Percentiles rank a stretch among this genome's conserved stretches.
Conservation (phyloP, 2,329 filamentous ascomycete genomes). For the Aspergillus melleus region DNA sequence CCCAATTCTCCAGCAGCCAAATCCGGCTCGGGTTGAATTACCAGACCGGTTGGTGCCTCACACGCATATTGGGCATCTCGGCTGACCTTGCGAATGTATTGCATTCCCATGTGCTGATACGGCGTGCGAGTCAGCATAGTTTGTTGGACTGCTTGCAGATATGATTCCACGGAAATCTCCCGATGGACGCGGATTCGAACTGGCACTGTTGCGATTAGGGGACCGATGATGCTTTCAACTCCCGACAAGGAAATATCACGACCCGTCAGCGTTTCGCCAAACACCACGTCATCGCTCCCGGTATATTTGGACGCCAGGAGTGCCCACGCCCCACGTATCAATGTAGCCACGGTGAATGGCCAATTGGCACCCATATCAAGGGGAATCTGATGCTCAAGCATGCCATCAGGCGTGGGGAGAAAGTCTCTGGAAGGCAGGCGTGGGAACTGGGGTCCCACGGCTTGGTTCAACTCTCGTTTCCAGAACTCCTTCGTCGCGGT, state of each 20-base stretch:
- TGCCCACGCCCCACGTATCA: constrained; percentile 52
- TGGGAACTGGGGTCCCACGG: constrained; percentile 52
- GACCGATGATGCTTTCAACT: constrained; percentile 51
- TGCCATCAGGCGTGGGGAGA: constrained; percentile 44
- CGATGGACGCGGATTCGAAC: constrained; percentile 43
- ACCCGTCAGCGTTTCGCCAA: constrained; percentile 53
- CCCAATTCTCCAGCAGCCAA: constrained; percentile 39
- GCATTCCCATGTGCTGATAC: constrained; percentile 52
- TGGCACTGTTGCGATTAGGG: constrained; percentile 51
- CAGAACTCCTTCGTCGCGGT: constrained; percentile 48
- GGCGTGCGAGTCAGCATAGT: constrained; percentile 40
- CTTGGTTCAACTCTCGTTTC: constrained; percentile 47
- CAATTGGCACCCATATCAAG: constrained; percentile 25
- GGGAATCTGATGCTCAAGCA: constrained; percentile 45
- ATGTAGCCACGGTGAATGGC: constrained; percentile 47
- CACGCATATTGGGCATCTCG: constrained; percentile 40
- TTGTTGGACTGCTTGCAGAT: constrained; percentile 33
- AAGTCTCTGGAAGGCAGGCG: constrained; percentile 50
- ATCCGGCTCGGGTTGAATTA: constrained; percentile 42
- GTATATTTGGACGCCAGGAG: constrained; percentile 48
- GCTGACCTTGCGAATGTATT: constrained; percentile 48
- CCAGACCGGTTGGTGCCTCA: constrained; percentile 36
- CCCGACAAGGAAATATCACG: constrained; percentile 47
- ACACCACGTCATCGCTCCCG: constrained; percentile 48
- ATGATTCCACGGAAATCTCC: constrained; percentile 26